phyloP scores from a whole-genome alignment of 345 rosid species.

The Moringa oleifera region DNA sequence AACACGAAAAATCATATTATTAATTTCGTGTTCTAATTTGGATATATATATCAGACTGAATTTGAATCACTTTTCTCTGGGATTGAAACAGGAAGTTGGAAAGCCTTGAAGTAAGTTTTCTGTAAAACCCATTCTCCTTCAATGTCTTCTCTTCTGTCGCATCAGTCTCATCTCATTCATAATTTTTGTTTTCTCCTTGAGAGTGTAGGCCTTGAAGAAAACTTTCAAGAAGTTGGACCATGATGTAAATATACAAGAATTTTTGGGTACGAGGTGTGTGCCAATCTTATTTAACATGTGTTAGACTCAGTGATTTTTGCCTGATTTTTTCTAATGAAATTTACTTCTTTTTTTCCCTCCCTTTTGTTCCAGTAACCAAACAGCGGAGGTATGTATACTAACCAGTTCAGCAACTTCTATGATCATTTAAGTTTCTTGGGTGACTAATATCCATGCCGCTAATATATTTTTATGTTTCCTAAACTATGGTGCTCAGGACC shows the following conservation, averaged over 20 bases:
- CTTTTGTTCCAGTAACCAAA: constrained; percentile 47
- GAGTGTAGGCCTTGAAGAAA: constrained; percentile 68
- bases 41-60: constrained; percentile 1
- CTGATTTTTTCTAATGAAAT: constrained; percentile 16
- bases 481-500: constrained; percentile 32
- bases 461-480: constrained; percentile 10
- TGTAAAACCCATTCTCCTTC: constrained; percentile 1
- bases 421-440: background rate
- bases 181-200: constrained; percentile 21
- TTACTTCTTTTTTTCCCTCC: constrained; percentile 10
- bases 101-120: constrained; percentile 75
- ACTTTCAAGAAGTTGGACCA: constrained; percentile 83
- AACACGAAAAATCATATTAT: background rate
- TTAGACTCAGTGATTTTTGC: background rate
- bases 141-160: background rate
- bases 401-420: background rate
- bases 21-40: constrained; percentile 4
- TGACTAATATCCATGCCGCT: constrained; percentile 5
- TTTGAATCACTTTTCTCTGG: constrained; percentile 10
- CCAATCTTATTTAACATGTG: constrained; percentile 1
- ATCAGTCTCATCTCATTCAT: background rate
- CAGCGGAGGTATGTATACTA: constrained; percentile 52
- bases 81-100: constrained; percentile 71
- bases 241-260: constrained; percentile 69
- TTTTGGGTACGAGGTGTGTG: constrained; percentile 59